These are phyloP conservation scores for Aspergillus olivimuriae DNA, from an alignment of 495 filamentous ascomycete genomes.

Conservation along the genomic window DNA sequence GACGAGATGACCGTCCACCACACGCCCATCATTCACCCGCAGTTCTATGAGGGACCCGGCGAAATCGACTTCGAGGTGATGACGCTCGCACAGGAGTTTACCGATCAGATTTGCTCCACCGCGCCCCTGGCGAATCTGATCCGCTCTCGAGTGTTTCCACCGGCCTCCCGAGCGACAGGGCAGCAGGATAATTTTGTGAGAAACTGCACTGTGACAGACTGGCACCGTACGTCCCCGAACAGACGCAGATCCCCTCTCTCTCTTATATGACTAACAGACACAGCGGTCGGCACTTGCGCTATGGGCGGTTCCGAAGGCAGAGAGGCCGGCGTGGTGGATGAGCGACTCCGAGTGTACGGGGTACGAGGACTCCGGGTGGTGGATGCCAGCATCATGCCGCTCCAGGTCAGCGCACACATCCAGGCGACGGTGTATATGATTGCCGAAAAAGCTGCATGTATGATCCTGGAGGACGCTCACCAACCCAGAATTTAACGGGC, in stretches of 20 bases:
- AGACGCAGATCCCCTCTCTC: too few species aligned
- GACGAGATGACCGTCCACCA: constrained; percentile 10
- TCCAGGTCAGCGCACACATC: constrained; percentile 45
- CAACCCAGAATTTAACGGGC: too few species aligned
- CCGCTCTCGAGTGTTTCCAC: constrained; percentile 29
- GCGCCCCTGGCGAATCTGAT: constrained; percentile 38
- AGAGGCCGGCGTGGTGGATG: constrained; percentile 42
- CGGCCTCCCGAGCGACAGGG: not conserved
- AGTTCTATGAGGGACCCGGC: constrained; percentile 31
- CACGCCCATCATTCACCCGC: constrained; percentile 40
- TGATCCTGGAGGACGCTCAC: constrained; percentile 29
- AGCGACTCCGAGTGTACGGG: constrained; percentile 40
- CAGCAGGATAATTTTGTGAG: constrained; percentile 20
- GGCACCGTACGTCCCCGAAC: constrained; percentile 27
- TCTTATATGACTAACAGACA: constrained; percentile 7
- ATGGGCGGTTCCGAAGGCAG: constrained; percentile 36
- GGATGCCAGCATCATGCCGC: constrained; percentile 49
- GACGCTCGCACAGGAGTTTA: constrained; percentile 30
- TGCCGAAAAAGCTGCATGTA: constrained; percentile 45
- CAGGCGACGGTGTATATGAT: constrained; percentile 50
- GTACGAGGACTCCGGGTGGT: constrained; percentile 45
- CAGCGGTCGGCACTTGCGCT: constrained; percentile 44
- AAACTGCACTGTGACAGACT: constrained; percentile 33
- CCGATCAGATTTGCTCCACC: constrained; percentile 35
- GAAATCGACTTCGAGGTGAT: constrained; percentile 40